phyloP scores from a whole-genome alignment of 345 rosid genomes.

The Sonneratia caseolaris region DNA sequence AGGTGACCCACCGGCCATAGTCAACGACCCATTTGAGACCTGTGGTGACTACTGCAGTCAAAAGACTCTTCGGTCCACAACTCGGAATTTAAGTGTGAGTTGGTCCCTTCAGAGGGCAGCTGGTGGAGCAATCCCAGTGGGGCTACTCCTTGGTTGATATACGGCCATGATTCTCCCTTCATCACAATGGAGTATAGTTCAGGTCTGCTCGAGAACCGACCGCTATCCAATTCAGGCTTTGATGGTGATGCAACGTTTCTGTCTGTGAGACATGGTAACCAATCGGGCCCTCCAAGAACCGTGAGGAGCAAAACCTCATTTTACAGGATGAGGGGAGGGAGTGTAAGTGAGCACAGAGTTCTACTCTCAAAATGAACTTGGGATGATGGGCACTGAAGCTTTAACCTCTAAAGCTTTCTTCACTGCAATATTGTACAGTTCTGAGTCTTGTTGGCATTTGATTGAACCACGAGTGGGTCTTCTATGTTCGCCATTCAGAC shows the following conservation, averaged over 20 bases:
- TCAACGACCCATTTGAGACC: slow-evolving; percentile 73
- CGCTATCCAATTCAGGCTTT: slow-evolving; percentile 47
- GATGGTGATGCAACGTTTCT: slow-evolving; percentile 36
- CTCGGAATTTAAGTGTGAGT: slow-evolving; percentile 70
- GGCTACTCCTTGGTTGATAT: slow-evolving; percentile 48
- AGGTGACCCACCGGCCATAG: slow-evolving; percentile 92
- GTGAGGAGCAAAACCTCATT: slow-evolving; percentile 54
- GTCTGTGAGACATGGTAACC: slow-evolving; percentile 63
- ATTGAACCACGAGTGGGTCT: not conserved
- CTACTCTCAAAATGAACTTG: slow-evolving; percentile 37
- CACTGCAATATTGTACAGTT: not conserved
- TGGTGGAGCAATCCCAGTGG: slow-evolving; percentile 78
- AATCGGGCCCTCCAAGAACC: slow-evolving; percentile 86
- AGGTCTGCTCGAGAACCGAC: slow-evolving; percentile 65
- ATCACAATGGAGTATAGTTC: slow-evolving; percentile 87
- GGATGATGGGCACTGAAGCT: slow-evolving; percentile 14
- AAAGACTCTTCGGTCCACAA: slow-evolving; percentile 75
- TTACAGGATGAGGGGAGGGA: slow-evolving; percentile 78
- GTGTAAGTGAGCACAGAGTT: slow-evolving; percentile 95
- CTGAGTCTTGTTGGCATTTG: not conserved
- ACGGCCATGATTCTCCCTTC: slow-evolving; percentile 4
- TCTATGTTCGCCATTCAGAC: not conserved
- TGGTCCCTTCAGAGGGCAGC: slow-evolving; percentile 68
- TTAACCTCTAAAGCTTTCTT: not conserved
- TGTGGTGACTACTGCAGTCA: slow-evolving; percentile 75